A percentile compares a stretch with the other conserved stretches of the same genome.
Conservation (phyloP, 805 yeast species). For the Candida boidinii region DNA sequence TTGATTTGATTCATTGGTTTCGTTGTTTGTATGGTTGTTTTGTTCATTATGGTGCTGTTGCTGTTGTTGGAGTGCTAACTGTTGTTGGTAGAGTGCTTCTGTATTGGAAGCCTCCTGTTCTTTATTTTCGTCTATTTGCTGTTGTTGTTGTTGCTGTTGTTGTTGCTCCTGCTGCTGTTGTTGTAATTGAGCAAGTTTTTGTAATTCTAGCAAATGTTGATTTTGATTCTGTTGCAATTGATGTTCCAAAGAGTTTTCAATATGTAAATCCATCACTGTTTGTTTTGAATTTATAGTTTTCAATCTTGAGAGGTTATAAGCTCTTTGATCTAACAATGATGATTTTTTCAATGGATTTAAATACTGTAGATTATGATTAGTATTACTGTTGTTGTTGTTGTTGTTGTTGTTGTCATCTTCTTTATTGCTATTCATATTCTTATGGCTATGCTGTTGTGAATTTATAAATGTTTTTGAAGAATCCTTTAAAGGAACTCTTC, state of each 20-base stretch:
- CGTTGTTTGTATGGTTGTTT: no score
- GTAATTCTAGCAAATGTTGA: background rate
- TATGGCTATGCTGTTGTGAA: slow-evolving; percentile 10
- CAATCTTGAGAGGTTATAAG: slow-evolving; percentile 9
- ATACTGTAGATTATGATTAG: no score
- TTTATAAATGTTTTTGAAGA: slow-evolving; percentile 20
- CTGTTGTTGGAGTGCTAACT: no score
- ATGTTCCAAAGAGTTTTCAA: slow-evolving; percentile 1
- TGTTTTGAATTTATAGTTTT: slow-evolving; percentile 4
- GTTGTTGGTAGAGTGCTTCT: no score
- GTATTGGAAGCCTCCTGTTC: no score
- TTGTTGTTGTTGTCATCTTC: slow-evolving; percentile 9
- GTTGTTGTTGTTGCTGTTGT: slow-evolving; percentile 1
- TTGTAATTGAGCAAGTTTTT: background rate
- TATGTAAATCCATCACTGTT: background rate
- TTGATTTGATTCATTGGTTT: no score
- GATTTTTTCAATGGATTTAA: no score
- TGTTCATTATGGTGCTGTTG: no score
- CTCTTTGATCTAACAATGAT: slow-evolving; percentile 13
- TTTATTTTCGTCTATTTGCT: background rate
- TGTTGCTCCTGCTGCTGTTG: slow-evolving; percentile 3
- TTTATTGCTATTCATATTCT: no score
- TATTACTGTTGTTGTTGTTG: slow-evolving; percentile 8
- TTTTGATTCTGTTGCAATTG: background rate
- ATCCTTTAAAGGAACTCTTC: slow-evolving; percentile 19